Percentiles rank a stretch among this genome's conserved stretches.
phyloP scores from a whole-genome alignment of 352 stramenopile genomes.

The Phytophthora constricta region DNA sequence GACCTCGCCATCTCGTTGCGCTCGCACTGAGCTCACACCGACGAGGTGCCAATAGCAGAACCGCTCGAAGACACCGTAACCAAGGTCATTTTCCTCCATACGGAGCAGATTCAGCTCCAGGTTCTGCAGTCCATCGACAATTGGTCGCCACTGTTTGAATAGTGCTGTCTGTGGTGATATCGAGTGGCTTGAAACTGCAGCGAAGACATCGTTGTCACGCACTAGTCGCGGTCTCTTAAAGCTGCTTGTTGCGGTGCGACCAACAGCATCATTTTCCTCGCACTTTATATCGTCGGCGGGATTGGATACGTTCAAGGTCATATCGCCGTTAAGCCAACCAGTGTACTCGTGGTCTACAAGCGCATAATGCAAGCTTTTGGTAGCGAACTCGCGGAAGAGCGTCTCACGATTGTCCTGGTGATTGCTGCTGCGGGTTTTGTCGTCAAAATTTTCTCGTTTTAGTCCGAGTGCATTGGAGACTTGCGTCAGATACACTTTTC shows the following conservation, averaged over 20 bases:
- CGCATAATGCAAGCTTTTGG: constrained; percentile 45
- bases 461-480: constrained; percentile 27
- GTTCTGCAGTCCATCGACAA: constrained; percentile 48
- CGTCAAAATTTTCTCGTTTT: background rate
- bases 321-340: constrained; percentile 11
- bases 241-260: constrained; percentile 3
- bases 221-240: constrained; percentile 20
- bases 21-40: constrained; percentile 20
- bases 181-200: background rate
- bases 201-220: constrained; percentile 21
- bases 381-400: constrained; percentile 36
- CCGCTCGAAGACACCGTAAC: constrained; percentile 14
- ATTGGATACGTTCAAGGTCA: background rate
- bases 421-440: background rate
- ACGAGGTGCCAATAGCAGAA: constrained; percentile 39
- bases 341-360: constrained; percentile 43
- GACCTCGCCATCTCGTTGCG: constrained; percentile 29
- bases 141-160: constrained; percentile 38
- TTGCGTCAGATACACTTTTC: constrained; percentile 42
- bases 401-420: constrained; percentile 2
- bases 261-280: background rate
- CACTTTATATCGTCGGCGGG: background rate
- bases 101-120: constrained; percentile 38
- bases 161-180: constrained; percentile 19
- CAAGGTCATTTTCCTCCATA: constrained; percentile 21